Conservation (phyloP, 192 early-diverging fungal species). For the Globomyces pollinis-pini region DNA sequence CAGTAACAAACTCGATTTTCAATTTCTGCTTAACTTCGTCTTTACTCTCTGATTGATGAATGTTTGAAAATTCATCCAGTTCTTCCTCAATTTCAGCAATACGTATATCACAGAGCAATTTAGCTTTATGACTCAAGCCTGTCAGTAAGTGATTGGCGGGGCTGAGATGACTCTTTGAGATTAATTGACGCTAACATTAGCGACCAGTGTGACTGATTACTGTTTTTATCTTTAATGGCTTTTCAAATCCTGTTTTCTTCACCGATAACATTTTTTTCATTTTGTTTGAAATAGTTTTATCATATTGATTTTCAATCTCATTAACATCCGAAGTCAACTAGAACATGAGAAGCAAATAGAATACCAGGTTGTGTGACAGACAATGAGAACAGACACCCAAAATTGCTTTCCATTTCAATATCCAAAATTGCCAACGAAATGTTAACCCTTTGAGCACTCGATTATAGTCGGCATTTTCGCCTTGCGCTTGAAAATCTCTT, state of each 20-base stretch:
- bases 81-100: constrained; percentile 41
- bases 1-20: constrained; percentile 36
- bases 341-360: not conserved
- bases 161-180: no score
- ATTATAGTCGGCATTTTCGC: constrained; percentile 30
- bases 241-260: not conserved
- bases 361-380: constrained; percentile 2
- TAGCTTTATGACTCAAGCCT: constrained; percentile 25
- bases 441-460: constrained; percentile 25
- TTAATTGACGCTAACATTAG: not conserved
- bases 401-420: constrained; percentile 31
- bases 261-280: not conserved
- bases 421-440: constrained; percentile 44
- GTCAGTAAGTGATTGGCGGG: not conserved
- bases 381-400: constrained; percentile 14
- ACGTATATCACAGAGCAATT: constrained; percentile 31
- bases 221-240: not conserved
- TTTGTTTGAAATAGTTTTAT: not conserved
- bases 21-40: constrained; percentile 35
- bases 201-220: not conserved
- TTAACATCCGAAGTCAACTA: constrained; percentile 1
- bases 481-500: constrained; percentile 39
- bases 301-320: not conserved
- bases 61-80: constrained; percentile 36
- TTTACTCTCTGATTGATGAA: constrained; percentile 28